phyloP scores from a whole-genome alignment of 768 basidiomycete species.

The Mycena rosella region DNA sequence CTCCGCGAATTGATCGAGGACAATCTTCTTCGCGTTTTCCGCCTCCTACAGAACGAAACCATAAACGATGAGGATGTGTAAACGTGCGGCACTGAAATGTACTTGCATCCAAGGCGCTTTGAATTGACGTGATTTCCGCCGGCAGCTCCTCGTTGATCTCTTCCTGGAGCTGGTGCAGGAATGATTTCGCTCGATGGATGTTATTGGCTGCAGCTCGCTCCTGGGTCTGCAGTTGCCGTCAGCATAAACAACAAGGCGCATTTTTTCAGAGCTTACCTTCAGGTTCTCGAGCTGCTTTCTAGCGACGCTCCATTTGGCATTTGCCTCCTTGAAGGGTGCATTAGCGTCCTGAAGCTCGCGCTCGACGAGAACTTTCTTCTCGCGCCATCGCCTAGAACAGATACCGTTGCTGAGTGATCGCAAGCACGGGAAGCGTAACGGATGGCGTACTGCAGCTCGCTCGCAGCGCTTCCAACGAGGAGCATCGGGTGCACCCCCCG shows the following conservation, averaged over 20 bases:
- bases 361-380: conserved; percentile 55
- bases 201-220: conserved; percentile 43
- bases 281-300: conserved; percentile 48
- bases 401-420: background rate
- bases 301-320: conserved; percentile 44
- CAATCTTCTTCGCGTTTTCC: conserved; percentile 61
- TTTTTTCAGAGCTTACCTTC: conserved; percentile 51
- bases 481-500: conserved; percentile 22
- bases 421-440: background rate
- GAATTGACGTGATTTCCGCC: conserved; percentile 68
- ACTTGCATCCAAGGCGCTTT: conserved; percentile 67
- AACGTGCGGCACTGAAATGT: background rate
- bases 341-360: conserved; percentile 48
- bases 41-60: conserved; percentile 59
- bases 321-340: conserved; percentile 44
- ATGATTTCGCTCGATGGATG: conserved; percentile 48
- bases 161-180: conserved; percentile 59
- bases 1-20: conserved; percentile 63
- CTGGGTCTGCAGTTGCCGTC: conserved; percentile 41
- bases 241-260: conserved; percentile 3
- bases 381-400: conserved; percentile 59
- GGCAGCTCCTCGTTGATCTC: conserved; percentile 81
- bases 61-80: conserved; percentile 8
- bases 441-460: conserved; percentile 24
- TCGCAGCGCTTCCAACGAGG: conserved; percentile 28